Base-by-base conservation (phyloP, 305 asterid genomes). In the Salvia sclarea region DNA sequence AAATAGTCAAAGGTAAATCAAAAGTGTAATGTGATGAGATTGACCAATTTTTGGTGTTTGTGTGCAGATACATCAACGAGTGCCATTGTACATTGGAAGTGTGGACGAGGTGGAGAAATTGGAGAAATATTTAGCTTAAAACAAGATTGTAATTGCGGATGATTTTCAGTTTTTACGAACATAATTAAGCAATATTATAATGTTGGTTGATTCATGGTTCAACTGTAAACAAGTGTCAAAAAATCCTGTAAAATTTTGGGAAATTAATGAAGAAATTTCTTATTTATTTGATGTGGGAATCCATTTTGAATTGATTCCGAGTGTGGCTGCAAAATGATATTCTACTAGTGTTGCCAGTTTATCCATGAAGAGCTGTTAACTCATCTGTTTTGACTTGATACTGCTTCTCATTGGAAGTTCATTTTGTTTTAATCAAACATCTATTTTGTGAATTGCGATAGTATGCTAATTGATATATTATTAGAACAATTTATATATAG, bases 1-100 rank as follows among this genome's bases (percentile, higher is more conserved):
- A 4, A n/a, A n/a, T n/a, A n/a, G n/a, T n/a, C n/a, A n/a, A n/a
- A 28, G 33, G 33, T 6, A 28, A 28, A 28, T 28, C 33, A 28
- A 28, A 37, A 7, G 12, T 57, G 11, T 18, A 0, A 35, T 0
- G 8, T 6, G 47, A 37, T 60, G 35, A 20, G 30, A 44, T 25
- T 44, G 56, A 16, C 8, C 0, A 0, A 49, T 31, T 33, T 45
- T 21, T 3, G 11, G 43, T 61, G 35, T 44, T 62, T 68, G 12
- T 30, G 35, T 74, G 74, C 90, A 89, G 96, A 84, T 89, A 67
- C 97, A 92, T 79, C 98, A 88, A 73, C 76, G 96, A 62, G 84
- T 90, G 57, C 96, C 98, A 0, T 79, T 92, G 76, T 92, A 85
- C 87, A 88, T 88, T 76, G 96, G 98, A 73, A 90, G 96, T 41